Evolutionary conservation across 2,329 filamentous ascomycete genomes (phyloP), one percentile per base, ranked within the genome.

Genomic region (Botrytis galanthina): DNA sequence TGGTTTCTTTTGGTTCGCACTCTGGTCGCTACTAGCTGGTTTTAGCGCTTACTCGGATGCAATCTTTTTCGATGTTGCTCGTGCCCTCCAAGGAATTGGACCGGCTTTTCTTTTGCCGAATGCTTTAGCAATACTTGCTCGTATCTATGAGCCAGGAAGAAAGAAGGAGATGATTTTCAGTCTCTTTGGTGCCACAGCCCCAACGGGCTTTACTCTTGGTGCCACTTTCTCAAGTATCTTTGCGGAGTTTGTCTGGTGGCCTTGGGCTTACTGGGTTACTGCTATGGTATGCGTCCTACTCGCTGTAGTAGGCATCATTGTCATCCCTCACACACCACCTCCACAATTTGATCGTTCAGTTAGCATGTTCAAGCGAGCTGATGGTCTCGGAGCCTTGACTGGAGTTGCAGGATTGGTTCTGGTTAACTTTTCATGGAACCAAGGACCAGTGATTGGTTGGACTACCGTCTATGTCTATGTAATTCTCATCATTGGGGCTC

Each of bases 341-440:
- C 73, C 77, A 74, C 75, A 88, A 9, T 35, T 75, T 29, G 73
- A 76, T 63, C 63, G 57, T 77, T 76, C 9, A 75, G 81, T 75
- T 72, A 78, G 81, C 22, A 73, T 74, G 74, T 70, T 72, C 26
- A 62, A 73, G 44, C 76, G 74, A 8, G 71, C 86, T 8, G 83
- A 88, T 73, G 75, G 84, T 32, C 77, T 84, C 9, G 87, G 86
- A 18, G 83, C 83, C 9, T 74, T 82, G 6, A 81, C 83, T 5
- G 87, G 87, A 8, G 83, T 88, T 9, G 81, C 82, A 4, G 85
- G 84, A 10, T 82, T 88, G 73, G 83, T 88, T 4, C 82, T 88
- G n/a, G 82, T 89, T 76, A 87, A 89, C 73, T 86, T 89, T 70
- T 86, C 86, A 0, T 86, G 86, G 81, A 89, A 88, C 48, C 78